Conservation (phyloP, 495 filamentous ascomycete genomes). For the Physcia stellaris region DNA sequence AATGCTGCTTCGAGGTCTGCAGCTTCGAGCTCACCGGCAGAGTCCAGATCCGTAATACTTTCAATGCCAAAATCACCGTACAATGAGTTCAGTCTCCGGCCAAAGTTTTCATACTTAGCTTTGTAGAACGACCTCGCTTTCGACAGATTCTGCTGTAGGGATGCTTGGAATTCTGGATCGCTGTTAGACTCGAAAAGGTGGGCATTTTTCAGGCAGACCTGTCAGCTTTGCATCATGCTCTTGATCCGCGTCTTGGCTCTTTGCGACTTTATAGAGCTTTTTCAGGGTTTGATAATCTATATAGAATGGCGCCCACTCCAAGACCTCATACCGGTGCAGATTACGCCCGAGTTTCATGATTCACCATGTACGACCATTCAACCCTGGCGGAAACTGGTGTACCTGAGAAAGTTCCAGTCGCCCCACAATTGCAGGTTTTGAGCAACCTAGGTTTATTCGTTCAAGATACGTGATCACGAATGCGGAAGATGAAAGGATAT, state of each 20-base stretch:
- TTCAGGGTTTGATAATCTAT: conserved; percentile 17
- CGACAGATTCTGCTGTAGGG: conserved; percentile 3
- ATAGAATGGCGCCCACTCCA: conserved; percentile 16
- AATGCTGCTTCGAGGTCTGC: background rate
- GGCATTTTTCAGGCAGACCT: background rate
- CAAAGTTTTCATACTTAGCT: conserved; percentile 8
- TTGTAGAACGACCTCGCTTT: conserved; percentile 9
- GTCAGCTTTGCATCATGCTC: background rate
- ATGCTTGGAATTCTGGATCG: background rate
- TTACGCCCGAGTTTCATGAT: conserved; percentile 17
- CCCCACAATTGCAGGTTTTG: too few relatives aligned
- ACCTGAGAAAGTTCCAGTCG: too few relatives aligned
- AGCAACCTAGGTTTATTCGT: too few relatives aligned
- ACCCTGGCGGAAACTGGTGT: too few relatives aligned
- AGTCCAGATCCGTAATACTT: background rate
- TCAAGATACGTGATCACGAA: too few relatives aligned
- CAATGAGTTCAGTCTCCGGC: background rate
- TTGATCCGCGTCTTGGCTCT: background rate
- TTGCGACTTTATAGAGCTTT: conserved; percentile 4
- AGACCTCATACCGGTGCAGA: conserved; percentile 11
- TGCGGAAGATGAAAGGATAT: too few relatives aligned
- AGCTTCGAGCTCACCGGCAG: background rate
- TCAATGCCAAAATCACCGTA: background rate
- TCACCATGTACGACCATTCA: background rate
- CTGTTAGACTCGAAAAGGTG: background rate